These are phyloP conservation scores for Aspergillus sp. DNA, from an alignment of 2,329 filamentous ascomycete species.

Conservation along the genomic window DNA sequence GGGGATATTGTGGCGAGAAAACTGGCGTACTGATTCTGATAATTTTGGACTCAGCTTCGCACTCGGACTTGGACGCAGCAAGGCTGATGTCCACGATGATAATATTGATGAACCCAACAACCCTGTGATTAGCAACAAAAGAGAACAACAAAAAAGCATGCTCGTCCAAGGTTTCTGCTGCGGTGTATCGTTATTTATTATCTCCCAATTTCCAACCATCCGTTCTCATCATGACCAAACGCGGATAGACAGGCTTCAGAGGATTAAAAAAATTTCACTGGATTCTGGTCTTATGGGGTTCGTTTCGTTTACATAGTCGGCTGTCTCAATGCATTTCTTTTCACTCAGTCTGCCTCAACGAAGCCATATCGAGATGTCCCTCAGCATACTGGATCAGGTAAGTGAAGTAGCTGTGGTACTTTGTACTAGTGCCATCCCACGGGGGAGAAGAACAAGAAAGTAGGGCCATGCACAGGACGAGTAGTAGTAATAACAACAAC, in stretches of 20 bases:
- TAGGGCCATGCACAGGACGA: neutral
- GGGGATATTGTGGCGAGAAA: slow-evolving; percentile 15
- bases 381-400: neutral
- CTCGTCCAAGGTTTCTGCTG: slow-evolving; percentile 7
- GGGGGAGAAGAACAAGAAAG: neutral
- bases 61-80: slow-evolving; percentile 9
- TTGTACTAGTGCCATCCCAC: neutral
- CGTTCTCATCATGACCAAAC: neutral
- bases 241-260: slow-evolving; percentile 3
- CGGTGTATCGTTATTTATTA: slow-evolving; percentile 6
- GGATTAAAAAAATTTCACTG: slow-evolving; percentile 6
- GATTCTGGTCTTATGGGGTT: neutral
- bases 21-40: slow-evolving; percentile 4
- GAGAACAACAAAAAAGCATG: slow-evolving; percentile 9
- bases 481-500: neutral
- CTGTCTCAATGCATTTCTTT: slow-evolving; percentile 3
- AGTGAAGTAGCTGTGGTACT: neutral
- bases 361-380: neutral
- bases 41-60: slow-evolving; percentile 6
- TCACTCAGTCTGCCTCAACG: neutral
- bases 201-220: neutral
- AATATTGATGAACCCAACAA: slow-evolving; percentile 16
- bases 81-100: slow-evolving; percentile 8
- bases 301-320: slow-evolving; percentile 3
- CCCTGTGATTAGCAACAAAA: slow-evolving; percentile 12